phyloP scores from a whole-genome alignment of 2,329 filamentous ascomycete genomes.

The Neoscytalidium dimidiatum region DNA sequence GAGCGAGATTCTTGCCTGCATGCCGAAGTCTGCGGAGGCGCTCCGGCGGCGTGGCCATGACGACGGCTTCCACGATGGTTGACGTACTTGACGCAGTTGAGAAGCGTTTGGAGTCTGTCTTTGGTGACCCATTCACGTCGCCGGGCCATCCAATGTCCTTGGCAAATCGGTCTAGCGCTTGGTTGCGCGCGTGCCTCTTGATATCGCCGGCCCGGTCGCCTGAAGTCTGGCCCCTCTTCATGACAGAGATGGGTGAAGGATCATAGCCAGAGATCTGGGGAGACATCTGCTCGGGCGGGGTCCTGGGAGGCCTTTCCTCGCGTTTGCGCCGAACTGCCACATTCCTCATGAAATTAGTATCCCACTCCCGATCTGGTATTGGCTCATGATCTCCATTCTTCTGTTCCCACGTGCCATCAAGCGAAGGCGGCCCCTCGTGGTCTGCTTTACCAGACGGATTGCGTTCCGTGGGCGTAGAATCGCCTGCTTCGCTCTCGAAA shows the following conservation, averaged over 20 bases:
- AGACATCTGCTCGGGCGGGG: constrained; percentile 26
- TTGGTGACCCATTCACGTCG: constrained; percentile 31
- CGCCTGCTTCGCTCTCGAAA: constrained; percentile 34
- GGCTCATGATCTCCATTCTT: constrained; percentile 22
- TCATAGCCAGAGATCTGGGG: background rate
- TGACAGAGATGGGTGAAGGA: constrained; percentile 2
- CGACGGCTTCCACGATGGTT: constrained; percentile 57
- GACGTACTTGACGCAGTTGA: constrained; percentile 56
- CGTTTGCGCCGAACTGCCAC: constrained; percentile 36
- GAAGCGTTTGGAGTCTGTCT: constrained; percentile 43
- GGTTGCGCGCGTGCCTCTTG: constrained; percentile 32
- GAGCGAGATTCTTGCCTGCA: constrained; percentile 54
- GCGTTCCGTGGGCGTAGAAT: constrained; percentile 35
- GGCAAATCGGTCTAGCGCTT: constrained; percentile 51
- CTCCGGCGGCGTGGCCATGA: constrained; percentile 53
- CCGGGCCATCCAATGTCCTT: constrained; percentile 54
- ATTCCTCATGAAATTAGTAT: constrained; percentile 44
- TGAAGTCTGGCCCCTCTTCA: constrained; percentile 24
- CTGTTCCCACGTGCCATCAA: constrained; percentile 5
- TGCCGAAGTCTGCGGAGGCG: constrained; percentile 53
- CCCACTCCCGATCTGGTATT: constrained; percentile 40
- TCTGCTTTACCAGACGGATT: background rate
- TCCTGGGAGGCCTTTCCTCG: constrained; percentile 34
- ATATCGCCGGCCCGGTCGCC: constrained; percentile 37
- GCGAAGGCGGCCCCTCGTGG: background rate